phyloP scores from a whole-genome alignment of 2,329 filamentous ascomycete species.

The Colletotrichum sp. region DNA sequence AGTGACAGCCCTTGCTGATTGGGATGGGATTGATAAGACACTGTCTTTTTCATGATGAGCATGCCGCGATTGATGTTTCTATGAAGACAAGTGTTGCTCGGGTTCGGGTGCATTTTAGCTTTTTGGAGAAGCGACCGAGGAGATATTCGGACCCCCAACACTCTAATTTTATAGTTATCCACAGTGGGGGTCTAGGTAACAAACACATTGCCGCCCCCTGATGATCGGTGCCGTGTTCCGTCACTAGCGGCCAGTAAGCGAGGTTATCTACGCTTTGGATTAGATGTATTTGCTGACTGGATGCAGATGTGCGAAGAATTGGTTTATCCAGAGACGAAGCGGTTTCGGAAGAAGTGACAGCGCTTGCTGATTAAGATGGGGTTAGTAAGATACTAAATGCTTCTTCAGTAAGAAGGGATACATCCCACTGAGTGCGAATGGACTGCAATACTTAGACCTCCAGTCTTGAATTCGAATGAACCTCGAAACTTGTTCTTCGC shows the following conservation, averaged over 20 bases:
- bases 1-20: not conserved
- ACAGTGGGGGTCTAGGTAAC: not conserved
- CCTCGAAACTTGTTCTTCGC: not conserved
- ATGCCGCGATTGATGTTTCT: not conserved
- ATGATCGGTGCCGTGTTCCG: not conserved
- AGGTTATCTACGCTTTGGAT: not conserved
- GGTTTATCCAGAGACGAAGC: not conserved
- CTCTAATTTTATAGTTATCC: not conserved
- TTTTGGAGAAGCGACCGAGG: not conserved
- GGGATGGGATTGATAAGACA: not conserved
- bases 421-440: rapidly evolving
- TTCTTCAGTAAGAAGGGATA: not conserved
- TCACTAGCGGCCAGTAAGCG: not conserved
- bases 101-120: not conserved
- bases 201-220: not conserved
- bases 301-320: not conserved
- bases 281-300: not conserved
- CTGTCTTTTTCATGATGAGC: not conserved
- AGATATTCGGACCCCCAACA: not conserved
- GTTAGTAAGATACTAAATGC: not conserved
- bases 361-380: not conserved
- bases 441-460: not conserved
- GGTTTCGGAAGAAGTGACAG: not conserved
- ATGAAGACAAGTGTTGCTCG: not conserved
- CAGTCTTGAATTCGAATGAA: not conserved